These are phyloP conservation scores for Sphagnum contortum DNA, from an alignment of 225 moss, liverwort and hornwort genomes.

Conservation along the genomic window DNA sequence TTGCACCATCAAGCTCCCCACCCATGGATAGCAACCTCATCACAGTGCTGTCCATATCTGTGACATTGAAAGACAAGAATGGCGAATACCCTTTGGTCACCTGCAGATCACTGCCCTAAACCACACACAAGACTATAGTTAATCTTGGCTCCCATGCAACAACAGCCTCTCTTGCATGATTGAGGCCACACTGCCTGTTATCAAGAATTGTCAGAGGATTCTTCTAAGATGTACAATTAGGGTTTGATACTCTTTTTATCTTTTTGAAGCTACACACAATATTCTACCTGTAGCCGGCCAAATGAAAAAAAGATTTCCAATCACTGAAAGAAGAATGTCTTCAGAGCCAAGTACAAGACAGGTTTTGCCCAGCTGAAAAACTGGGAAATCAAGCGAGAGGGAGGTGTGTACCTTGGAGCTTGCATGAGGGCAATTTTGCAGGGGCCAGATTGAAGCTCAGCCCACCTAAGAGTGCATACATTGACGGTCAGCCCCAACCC, in stretches of 20 bases:
- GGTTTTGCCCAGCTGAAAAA: no score
- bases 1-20: slow-evolving; percentile 76
- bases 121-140: no score
- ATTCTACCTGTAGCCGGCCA: no score
- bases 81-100: slow-evolving; percentile 41
- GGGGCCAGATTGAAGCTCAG: slow-evolving; percentile 77
- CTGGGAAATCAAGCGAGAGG: no score
- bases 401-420: slow-evolving; percentile 42
- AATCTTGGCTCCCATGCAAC: no score
- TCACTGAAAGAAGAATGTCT: no score
- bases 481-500: slow-evolving; percentile 71
- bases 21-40: slow-evolving; percentile 78
- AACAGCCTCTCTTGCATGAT: neutral
- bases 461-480: slow-evolving; percentile 79
- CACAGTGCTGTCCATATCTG: slow-evolving; percentile 68
- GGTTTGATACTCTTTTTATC: no score
- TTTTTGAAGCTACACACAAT: no score
- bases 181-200: neutral
- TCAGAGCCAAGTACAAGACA: no score
- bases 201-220: neutral
- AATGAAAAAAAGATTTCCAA: no score
- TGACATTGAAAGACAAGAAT: slow-evolving; percentile 76
- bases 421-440: slow-evolving; percentile 95
- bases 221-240: no score
- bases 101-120: slow-evolving; percentile 17